Base-by-base conservation (phyloP, 73 alveolate species). In the Diophrys appendiculata region DNA sequence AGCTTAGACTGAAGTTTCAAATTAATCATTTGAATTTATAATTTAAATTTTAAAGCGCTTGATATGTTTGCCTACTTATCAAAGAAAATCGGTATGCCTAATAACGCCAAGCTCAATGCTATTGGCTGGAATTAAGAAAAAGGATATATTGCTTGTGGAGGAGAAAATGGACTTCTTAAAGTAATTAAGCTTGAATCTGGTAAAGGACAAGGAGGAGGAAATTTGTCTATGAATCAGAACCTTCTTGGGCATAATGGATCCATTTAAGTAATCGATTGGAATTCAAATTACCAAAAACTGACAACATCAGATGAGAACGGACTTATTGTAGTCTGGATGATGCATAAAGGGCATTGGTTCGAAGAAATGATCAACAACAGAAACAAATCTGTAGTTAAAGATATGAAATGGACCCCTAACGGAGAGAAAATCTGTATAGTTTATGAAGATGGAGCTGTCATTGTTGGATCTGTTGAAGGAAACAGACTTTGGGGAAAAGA, bases 391-490 rank as follows among this genome's bases (percentile, higher is more conserved):
- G 94, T 87, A 30, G 99, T 98, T 70, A 90, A 97, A 11, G 99
- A 98, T 88, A 93, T 98, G 98, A 98, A 96, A 90, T 98, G 99
- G 99, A 95, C 97, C 69, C 84, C 97, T 34, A 98, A 94, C 83
- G 99, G 99, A 23, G 95, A 90, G 69, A 89, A 92, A 60, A 90
- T 95, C 26, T 96, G 99, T 73, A 96, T 96, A 77, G 96, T 94
- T 43, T 96, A 97, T 82, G 99, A 96, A 81, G 99, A 98, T 82
- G 99, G 99, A 25, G 99, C 99, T 29, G 99, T 98, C 27, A 98
- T 98, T 33, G 99, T 98, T 0, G 99, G 99, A 70, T 91, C 99
- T 5, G 99, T 98, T n/a, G 99, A 98, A 82, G 99, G 99, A n/a
- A 97, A 94, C 87, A 88, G 99, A 81, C 94, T 95, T 1, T 97